Evolutionary conservation across 2,329 filamentous ascomycete species (phyloP).

Genomic region (Colletotrichum orchidophilum): DNA sequence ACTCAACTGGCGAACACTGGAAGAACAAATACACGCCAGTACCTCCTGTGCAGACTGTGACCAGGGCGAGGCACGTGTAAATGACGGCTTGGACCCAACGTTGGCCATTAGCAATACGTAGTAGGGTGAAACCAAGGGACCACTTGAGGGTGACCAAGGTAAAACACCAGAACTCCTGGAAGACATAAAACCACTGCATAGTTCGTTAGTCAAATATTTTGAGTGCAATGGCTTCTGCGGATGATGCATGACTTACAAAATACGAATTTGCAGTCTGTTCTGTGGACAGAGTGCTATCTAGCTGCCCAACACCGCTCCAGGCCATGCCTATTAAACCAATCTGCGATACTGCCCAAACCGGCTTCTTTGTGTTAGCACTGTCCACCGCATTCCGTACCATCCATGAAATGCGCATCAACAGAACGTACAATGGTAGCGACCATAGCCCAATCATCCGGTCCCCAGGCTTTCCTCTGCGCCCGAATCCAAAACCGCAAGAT

Average conservation of each 20-base stretch:
- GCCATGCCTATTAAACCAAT: constrained; percentile 26
- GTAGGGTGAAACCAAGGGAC: constrained; percentile 25
- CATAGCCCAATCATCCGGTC: constrained; percentile 31
- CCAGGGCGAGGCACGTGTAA: constrained; percentile 19
- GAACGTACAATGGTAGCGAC: constrained; percentile 25
- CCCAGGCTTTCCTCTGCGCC: constrained; percentile 29
- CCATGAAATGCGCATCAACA: not conserved
- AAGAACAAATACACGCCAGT: constrained; percentile 33
- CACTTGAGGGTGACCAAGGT: constrained; percentile 26
- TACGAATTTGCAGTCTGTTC: constrained; percentile 15
- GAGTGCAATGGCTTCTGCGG: fast-evolving
- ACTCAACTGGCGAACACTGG: constrained; percentile 28
- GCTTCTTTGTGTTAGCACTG: constrained; percentile 5
- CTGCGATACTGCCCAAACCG: constrained; percentile 17
- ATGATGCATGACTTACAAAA: not conserved
- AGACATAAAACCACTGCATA: constrained; percentile 25
- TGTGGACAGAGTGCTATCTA: constrained; percentile 10
- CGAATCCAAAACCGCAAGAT: constrained; percentile 22
- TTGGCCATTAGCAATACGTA: constrained; percentile 25
- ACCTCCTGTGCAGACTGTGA: constrained; percentile 28
- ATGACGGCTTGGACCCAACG: constrained; percentile 27
- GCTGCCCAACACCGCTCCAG: constrained; percentile 29
- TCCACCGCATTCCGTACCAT: no score
- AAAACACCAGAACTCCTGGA: constrained; percentile 31
- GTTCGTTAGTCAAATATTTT: not conserved